Conservation (phyloP, 1,284 basidiomycete species). For the Microbotryum silenes-acaulis region DNA sequence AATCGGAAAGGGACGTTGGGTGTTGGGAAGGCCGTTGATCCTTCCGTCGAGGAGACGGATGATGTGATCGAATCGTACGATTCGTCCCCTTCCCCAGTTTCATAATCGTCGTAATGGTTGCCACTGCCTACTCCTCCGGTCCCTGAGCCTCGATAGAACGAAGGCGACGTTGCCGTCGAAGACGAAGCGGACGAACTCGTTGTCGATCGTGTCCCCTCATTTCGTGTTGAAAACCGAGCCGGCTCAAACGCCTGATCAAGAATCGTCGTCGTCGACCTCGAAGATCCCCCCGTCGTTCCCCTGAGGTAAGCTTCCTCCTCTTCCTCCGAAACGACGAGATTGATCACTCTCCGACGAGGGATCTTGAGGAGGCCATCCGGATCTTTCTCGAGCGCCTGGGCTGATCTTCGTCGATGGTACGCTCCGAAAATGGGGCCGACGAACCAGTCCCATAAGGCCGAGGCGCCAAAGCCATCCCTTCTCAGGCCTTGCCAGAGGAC, state of each 20-base stretch:
- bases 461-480: background rate
- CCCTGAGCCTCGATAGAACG: no score
- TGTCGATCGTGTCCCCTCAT: no score
- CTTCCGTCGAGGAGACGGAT: background rate
- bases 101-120: no score
- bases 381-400: background rate
- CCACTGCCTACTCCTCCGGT: no score
- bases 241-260: background rate
- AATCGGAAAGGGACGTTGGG: slow-evolving; percentile 1
- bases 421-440: background rate
- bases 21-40: background rate
- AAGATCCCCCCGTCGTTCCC: background rate
- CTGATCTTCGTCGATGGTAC: background rate
- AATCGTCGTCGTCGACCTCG: background rate
- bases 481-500: background rate
- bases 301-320: background rate
- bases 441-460: background rate
- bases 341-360: background rate
- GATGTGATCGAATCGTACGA: no score
- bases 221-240: background rate
- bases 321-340: background rate
- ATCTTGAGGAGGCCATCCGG: no score
- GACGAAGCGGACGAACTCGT: no score
- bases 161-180: no score
- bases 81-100: no score